Evolutionary conservation across 257 asterid genomes (phyloP).

Genomic region (Petunia axillaris): DNA sequence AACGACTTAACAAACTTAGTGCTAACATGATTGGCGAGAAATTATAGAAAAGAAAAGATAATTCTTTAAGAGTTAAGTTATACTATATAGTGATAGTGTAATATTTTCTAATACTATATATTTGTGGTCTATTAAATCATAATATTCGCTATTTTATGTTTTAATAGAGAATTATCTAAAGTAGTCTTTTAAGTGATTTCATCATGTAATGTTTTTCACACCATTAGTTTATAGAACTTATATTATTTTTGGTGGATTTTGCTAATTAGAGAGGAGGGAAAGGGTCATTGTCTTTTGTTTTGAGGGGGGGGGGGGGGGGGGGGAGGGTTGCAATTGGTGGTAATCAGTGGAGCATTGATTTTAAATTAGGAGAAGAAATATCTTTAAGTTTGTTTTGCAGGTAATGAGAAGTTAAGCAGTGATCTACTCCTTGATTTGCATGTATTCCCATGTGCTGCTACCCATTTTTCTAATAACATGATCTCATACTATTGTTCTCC

Average conservation of each 20-base stretch:
- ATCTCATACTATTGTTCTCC: neutral
- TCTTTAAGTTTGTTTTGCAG: neutral
- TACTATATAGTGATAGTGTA: no score
- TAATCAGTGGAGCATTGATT: neutral
- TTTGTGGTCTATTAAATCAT: no score
- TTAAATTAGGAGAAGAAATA: neutral
- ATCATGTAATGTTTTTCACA: no score
- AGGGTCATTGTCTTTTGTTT: neutral
- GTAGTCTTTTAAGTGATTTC: no score
- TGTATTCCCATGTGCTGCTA: neutral
- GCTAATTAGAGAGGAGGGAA: neutral
- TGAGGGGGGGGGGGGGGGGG: neutral
- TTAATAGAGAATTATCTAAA: no score
- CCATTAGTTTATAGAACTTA: no score
- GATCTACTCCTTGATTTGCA: neutral
- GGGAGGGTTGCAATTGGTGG: no score
- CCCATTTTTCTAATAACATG: constrained; percentile 11
- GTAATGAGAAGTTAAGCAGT: neutral
- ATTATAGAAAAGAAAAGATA: neutral
- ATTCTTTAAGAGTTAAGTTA: no score
- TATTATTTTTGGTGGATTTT: no score
- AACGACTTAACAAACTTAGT: neutral
- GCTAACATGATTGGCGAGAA: neutral
- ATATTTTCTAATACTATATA: no score
- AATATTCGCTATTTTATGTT: no score